These are phyloP conservation scores for Coemansia sp. DNA, from an alignment of 192 early-diverging fungal species.

Conservation along the genomic window DNA sequence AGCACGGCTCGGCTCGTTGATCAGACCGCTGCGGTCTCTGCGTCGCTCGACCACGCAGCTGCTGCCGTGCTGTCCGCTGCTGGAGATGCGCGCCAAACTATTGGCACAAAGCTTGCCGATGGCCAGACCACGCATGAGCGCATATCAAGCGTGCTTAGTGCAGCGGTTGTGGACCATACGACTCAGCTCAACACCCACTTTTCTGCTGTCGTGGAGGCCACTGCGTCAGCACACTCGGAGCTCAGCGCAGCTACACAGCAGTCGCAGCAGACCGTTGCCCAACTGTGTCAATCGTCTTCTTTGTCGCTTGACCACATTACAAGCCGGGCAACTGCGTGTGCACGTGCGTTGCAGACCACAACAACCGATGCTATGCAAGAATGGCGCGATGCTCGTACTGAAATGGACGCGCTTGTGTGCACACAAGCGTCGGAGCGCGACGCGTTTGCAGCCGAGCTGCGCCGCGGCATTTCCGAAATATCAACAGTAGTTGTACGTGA, in stretches of 20 bases:
- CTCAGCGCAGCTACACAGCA: background rate
- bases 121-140: background rate
- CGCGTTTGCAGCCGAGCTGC: constrained; percentile 2
- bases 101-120: background rate
- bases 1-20: background rate
- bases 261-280: background rate
- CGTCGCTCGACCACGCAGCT: background rate
- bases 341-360: background rate
- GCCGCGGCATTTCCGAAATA: constrained; percentile 8
- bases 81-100: background rate
- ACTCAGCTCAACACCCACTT: background rate
- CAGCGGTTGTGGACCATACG: background rate
- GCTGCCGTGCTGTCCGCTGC: too few relatives aligned
- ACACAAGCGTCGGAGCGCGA: constrained; percentile 17
- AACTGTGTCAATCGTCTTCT: background rate
- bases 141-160: background rate
- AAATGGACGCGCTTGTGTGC: constrained; percentile 11
- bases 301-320: background rate
- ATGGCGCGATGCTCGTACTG: constrained; percentile 15
- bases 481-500: constrained; percentile 8
- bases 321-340: background rate
- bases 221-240: background rate
- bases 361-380: background rate
- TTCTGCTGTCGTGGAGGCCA: background rate
- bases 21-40: background rate